Evolutionary conservation across 2,329 filamentous ascomycete genomes (phyloP), one percentile per base, ranked within the genome.

Genomic region (Aspergillus phoenicis): DNA sequence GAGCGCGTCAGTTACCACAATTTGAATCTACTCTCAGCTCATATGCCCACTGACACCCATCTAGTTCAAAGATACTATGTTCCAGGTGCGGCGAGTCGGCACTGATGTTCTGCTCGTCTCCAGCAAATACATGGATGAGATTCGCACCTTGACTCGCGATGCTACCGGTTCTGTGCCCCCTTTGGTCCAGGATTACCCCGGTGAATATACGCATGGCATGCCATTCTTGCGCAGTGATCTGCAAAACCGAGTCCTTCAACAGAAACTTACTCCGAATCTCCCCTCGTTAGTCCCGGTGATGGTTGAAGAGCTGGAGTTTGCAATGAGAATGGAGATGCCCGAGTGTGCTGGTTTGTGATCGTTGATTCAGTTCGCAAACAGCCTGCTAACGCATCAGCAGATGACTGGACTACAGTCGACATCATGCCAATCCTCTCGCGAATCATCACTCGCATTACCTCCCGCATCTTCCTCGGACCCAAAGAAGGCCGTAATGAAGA

Each of bases 41-140:
- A 8, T 41, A 8, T 41, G 5, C 39, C 20, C 4, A 17, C n/a
- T 8, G 26, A 26, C n/a, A 8, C 7, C 7, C n/a, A 7, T 26
- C n/a, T 8, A 48, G 26, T 48, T 26, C 17, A 17, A 20, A 8
- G 45, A 49, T 11, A 17, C 15, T 7, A 28, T 49, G 10, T 33
- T 58, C 54, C 30, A 43, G 24, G 20, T 58, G 2, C 22, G 22
- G 2, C 20, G 45, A 20, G 22, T 33, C 3, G 24, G 48, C 4
- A 41, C 36, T 26, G 69, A 70, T 33, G 60, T 71, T 8, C 52
- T 69, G 10, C 61, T 71, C 5, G 61, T 72, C 15, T 61, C 70
- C 4, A 68, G 67, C 43, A 69, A 66, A 55, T 72, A 68, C 57
- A 47, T 71, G 3, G 63, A 67, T 22, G 70, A 72, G 43, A 56